Evolutionary conservation across 2,329 filamentous ascomycete genomes (phyloP).

Genomic region (Xenoacremonium recifei): DNA sequence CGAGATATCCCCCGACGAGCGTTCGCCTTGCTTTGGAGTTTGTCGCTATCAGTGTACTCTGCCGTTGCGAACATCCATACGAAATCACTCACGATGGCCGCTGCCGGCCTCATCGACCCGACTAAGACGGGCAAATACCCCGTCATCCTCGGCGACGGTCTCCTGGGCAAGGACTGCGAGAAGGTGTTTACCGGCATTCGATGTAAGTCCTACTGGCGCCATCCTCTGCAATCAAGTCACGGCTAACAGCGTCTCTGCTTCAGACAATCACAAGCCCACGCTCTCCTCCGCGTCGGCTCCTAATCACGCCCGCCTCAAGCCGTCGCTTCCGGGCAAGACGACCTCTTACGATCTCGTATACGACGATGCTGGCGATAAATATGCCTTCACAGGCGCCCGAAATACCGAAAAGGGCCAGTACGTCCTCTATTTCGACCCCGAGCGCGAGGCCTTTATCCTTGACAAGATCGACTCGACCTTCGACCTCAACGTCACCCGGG

Average conservation of each 20-base stretch:
- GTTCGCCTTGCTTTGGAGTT: no score
- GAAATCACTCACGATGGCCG: no score
- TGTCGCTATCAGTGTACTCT: no score
- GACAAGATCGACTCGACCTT: slow-evolving; percentile 80
- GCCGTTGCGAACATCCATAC: no score
- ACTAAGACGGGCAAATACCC: slow-evolving; percentile 62
- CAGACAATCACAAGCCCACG: slow-evolving; percentile 63
- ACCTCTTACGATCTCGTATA: slow-evolving; percentile 56
- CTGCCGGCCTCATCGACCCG: slow-evolving; percentile 51
- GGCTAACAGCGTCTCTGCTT: slow-evolving; percentile 7
- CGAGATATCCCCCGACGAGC: no score
- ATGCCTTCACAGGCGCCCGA: slow-evolving; percentile 60
- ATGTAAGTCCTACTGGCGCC: slow-evolving; percentile 43
- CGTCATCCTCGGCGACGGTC: slow-evolving; percentile 60
- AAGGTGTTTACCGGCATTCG: slow-evolving; percentile 60
- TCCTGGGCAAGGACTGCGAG: slow-evolving; percentile 55
- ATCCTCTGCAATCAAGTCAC: background rate
- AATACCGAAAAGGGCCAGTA: slow-evolving; percentile 57
- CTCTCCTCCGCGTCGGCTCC: slow-evolving; percentile 48
- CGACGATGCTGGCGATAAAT: slow-evolving; percentile 53
- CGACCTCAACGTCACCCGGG: slow-evolving; percentile 79
- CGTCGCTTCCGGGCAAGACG: slow-evolving; percentile 46
- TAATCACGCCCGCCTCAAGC: slow-evolving; percentile 50
- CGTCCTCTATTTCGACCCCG: slow-evolving; percentile 73
- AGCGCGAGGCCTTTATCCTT: slow-evolving; percentile 73